Conservation (phyloP, 139 green algal species). For the Bryopsis sp. region DNA sequence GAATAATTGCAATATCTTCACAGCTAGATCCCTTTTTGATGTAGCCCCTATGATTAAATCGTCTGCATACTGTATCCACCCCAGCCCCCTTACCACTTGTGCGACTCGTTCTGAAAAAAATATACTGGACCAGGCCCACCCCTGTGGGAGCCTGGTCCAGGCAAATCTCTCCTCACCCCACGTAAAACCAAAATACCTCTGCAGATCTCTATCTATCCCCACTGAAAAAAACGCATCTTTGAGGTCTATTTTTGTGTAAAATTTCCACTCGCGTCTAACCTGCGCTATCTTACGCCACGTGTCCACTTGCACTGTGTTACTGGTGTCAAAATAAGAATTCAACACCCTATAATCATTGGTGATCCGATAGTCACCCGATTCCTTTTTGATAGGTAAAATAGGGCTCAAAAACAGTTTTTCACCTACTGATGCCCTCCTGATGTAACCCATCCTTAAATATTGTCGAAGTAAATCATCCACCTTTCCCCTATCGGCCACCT, state of each 20-base stretch:
- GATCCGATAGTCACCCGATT: background rate
- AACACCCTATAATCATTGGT: background rate
- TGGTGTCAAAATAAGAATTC: background rate
- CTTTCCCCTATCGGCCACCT: background rate
- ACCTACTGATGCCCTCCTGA: background rate
- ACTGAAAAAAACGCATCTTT: slow-evolving; percentile 6
- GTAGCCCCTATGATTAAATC: background rate
- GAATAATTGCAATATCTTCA: background rate
- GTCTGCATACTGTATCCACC: background rate
- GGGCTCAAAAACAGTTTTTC: background rate
- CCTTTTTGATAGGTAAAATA: background rate
- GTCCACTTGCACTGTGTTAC: background rate
- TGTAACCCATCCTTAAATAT: background rate
- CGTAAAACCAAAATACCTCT: background rate
- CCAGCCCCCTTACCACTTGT: background rate
- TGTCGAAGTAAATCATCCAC: background rate
- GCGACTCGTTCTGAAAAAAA: background rate
- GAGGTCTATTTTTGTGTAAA: background rate
- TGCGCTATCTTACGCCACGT: background rate
- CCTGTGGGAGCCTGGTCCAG: background rate
- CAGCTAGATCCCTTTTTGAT: background rate
- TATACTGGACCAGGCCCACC: background rate
- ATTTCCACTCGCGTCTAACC: background rate
- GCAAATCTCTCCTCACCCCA: background rate
- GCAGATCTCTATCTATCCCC: background rate